Conservation (phyloP, 768 basidiomycete genomes). For the Pisolithus albus region DNA sequence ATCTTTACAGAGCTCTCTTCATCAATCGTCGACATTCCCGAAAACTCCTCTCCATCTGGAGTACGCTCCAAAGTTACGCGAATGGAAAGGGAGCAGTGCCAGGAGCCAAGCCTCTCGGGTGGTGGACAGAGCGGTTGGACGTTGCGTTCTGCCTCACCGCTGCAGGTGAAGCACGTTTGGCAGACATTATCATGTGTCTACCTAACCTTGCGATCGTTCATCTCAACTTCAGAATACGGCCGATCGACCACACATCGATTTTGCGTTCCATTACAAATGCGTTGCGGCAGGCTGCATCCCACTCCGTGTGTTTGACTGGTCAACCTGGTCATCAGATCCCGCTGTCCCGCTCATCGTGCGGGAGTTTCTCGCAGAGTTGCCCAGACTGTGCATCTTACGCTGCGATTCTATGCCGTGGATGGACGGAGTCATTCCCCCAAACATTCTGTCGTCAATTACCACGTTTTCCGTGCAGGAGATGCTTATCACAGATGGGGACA, state of each 20-base stretch:
- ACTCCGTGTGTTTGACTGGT: constrained; percentile 19
- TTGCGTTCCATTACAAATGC: constrained; percentile 12
- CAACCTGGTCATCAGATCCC: background rate
- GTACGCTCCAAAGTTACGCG: constrained; percentile 7
- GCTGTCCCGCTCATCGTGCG: background rate
- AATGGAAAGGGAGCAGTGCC: constrained; percentile 6
- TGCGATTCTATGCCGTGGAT: constrained; percentile 4
- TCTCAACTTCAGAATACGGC: background rate
- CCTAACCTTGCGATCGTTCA: constrained; percentile 16
- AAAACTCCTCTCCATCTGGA: constrained; percentile 16
- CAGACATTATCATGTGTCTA: constrained; percentile 11
- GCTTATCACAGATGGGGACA: background rate
- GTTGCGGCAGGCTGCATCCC: constrained; percentile 8
- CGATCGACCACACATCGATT: background rate
- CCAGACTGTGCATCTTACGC: constrained; percentile 13
- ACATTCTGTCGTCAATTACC: constrained; percentile 6
- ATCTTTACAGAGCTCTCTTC: constrained; percentile 19
- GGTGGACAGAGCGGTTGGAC: constrained; percentile 19
- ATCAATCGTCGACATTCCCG: constrained; percentile 7
- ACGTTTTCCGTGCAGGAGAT: background rate
- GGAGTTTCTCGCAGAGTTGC: constrained; percentile 6
- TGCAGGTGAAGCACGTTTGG: constrained; percentile 4
- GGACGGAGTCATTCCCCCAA: constrained; percentile 2
- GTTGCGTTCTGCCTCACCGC: constrained; percentile 14
- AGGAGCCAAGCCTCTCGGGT: constrained; percentile 12